These are phyloP conservation scores for Colletotrichum zoysiae DNA, from an alignment of 2,329 filamentous ascomycete species.

Conservation along the genomic window DNA sequence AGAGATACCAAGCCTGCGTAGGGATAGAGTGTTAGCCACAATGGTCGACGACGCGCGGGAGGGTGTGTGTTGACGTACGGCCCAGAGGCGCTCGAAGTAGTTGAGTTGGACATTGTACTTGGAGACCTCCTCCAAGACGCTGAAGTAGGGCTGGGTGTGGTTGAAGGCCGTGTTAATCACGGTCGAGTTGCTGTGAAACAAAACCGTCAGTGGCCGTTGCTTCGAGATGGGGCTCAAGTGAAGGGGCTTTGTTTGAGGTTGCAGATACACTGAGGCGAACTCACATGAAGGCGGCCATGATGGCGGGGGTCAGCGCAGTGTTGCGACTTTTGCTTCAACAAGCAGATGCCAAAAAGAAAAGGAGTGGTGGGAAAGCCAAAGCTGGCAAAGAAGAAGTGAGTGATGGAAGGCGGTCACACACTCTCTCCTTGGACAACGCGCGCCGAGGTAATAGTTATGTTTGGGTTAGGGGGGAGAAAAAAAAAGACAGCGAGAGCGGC, in stretches of 20 bases:
- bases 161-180: slow-evolving; percentile 58
- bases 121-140: slow-evolving; percentile 72
- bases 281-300: slow-evolving; percentile 39
- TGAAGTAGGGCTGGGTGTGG: slow-evolving; percentile 65
- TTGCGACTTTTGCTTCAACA: slow-evolving; percentile 23
- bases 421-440: slow-evolving; percentile 28
- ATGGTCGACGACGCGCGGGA: slow-evolving; percentile 12
- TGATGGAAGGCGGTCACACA: slow-evolving; percentile 10
- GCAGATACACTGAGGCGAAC: slow-evolving; percentile 7
- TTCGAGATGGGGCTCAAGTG: slow-evolving; percentile 16
- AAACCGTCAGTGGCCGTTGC: slow-evolving; percentile 24
- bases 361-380: slow-evolving; percentile 17
- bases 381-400: slow-evolving; percentile 19
- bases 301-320: slow-evolving; percentile 27
- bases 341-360: slow-evolving; percentile 1
- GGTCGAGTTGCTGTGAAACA: slow-evolving; percentile 63
- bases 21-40: slow-evolving; percentile 35
- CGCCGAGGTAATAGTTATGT: slow-evolving; percentile 21
- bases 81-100: slow-evolving; percentile 89
- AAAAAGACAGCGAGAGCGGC: slow-evolving; percentile 28
- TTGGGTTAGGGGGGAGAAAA: slow-evolving; percentile 26
- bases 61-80: slow-evolving; percentile 63
- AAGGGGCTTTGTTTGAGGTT: neutral
- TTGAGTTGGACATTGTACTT: slow-evolving; percentile 89
- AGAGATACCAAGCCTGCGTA: slow-evolving; percentile 86